These are phyloP conservation scores for Trichothecium sympodiale DNA, from an alignment of 2,329 filamentous ascomycete species.

Conservation along the genomic window DNA sequence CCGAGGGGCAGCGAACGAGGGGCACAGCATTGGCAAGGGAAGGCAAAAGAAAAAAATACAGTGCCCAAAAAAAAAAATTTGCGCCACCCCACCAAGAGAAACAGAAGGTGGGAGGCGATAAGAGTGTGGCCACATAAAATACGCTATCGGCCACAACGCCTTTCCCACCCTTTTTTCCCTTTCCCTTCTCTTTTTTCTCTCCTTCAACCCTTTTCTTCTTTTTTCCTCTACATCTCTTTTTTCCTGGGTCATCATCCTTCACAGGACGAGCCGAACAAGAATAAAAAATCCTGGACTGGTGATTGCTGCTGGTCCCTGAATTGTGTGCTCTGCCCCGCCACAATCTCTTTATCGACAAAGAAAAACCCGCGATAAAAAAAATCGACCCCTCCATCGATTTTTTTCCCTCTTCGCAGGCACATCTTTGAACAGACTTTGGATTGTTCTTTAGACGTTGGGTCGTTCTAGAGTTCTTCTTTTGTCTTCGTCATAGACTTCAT, in stretches of 20 bases:
- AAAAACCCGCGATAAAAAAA: slow-evolving; percentile 28
- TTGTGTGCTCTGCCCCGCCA: slow-evolving; percentile 14
- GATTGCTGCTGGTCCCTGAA: slow-evolving; percentile 13
- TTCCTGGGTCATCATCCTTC: slow-evolving; percentile 29
- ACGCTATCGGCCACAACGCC: slow-evolving; percentile 5
- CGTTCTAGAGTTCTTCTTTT: slow-evolving; percentile 7
- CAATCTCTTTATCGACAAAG: slow-evolving; percentile 13
- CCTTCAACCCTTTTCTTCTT: slow-evolving; percentile 11
- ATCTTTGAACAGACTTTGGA: slow-evolving; percentile 16
- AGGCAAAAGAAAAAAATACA: slow-evolving; percentile 1
- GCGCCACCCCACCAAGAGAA: slow-evolving; percentile 4
- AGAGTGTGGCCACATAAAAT: slow-evolving; percentile 8
- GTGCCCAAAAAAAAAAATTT: slow-evolving; percentile 9
- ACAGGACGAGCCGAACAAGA: slow-evolving; percentile 22
- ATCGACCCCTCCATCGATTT: slow-evolving; percentile 31
- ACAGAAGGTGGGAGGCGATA: slow-evolving; percentile 1
- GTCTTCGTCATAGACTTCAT: slow-evolving; percentile 5
- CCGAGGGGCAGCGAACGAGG: no score
- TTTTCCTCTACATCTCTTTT: slow-evolving; percentile 9
- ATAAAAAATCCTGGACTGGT: no score
- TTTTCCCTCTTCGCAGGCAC: no score
- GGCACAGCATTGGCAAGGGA: no score
- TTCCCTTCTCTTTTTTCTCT: slow-evolving; percentile 15
- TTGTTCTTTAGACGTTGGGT: slow-evolving; percentile 8
- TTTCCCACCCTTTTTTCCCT: slow-evolving; percentile 17